Evolutionary conservation across 2,329 filamentous ascomycete genomes (phyloP).

Genomic region (Microdochium paspali): DNA sequence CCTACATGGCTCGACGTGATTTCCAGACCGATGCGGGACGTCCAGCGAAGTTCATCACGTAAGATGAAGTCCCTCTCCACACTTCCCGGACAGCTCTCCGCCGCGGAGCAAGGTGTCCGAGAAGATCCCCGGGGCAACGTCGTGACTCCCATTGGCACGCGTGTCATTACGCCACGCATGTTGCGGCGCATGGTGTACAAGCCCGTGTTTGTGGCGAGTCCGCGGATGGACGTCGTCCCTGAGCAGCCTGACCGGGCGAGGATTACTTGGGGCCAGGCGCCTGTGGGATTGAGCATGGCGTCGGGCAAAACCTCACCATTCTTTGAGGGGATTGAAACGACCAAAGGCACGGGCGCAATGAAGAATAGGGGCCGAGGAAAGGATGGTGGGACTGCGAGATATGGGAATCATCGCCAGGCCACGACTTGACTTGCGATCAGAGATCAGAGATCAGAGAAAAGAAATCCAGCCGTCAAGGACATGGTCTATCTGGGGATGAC

Average conservation of each 20-base stretch:
- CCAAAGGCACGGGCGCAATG: background rate
- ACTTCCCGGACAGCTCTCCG: too few species aligned
- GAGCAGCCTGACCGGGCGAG: background rate
- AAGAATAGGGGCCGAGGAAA: background rate
- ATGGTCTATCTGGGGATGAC: too few species aligned
- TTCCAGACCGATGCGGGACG: conserved; percentile 22
- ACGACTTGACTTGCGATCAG: too few species aligned
- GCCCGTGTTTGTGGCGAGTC: conserved; percentile 11
- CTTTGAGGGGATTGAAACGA: background rate
- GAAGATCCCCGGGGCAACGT: too few species aligned
- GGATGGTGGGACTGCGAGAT: background rate
- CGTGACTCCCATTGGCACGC: conserved; percentile 20
- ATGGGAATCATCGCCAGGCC: too few species aligned
- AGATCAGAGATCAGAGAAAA: too few species aligned
- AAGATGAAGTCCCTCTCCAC: conserved; percentile 22
- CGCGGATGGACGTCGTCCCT: background rate
- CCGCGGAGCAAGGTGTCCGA: too few species aligned
- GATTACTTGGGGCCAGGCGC: background rate
- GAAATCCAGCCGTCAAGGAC: too few species aligned
- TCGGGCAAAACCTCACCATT: background rate
- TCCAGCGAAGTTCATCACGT: conserved; percentile 27
- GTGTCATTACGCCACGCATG: conserved; percentile 26
- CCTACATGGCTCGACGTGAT: conserved; percentile 35
- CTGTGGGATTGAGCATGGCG: background rate
- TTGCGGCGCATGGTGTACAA: conserved; percentile 36